phyloP scores from a whole-genome alignment of 805 yeast genomes.

The Wickerhamiella slavikovae region DNA sequence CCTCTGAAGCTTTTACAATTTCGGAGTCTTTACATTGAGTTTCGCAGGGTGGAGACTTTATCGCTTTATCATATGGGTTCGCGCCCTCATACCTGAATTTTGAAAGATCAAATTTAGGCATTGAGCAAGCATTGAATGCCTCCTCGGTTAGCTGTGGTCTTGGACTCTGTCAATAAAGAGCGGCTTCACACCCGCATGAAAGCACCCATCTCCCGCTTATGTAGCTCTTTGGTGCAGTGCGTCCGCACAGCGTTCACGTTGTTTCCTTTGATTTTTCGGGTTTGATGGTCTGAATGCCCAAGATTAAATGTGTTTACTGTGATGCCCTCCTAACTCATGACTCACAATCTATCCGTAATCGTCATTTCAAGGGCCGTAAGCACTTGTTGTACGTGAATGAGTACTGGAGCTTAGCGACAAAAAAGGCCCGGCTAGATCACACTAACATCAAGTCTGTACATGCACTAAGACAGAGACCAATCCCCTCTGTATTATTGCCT shows the following conservation, averaged over 20 bases:
- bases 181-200: no score
- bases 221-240: background rate
- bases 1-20: conserved; percentile 12
- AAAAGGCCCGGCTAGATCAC: conserved; percentile 3
- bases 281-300: background rate
- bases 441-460: conserved; percentile 1
- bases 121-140: no score
- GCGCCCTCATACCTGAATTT: background rate
- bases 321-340: conserved; percentile 8
- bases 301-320: conserved; percentile 9
- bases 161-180: no score
- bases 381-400: conserved; percentile 6
- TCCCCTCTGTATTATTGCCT: no score
- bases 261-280: background rate
- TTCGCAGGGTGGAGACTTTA: background rate
- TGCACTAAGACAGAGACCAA: no score
- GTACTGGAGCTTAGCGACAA: conserved; percentile 10
- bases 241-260: background rate
- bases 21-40: conserved; percentile 4
- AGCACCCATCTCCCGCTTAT: background rate
- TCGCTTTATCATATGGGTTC: background rate
- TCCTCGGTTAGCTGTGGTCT: no score
- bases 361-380: conserved; percentile 10
- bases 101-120: background rate
- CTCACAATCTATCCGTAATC: conserved; percentile 7